Conservation (phyloP, 352 stramenopile genomes). For the Phytophthora chlamydospora region DNA sequence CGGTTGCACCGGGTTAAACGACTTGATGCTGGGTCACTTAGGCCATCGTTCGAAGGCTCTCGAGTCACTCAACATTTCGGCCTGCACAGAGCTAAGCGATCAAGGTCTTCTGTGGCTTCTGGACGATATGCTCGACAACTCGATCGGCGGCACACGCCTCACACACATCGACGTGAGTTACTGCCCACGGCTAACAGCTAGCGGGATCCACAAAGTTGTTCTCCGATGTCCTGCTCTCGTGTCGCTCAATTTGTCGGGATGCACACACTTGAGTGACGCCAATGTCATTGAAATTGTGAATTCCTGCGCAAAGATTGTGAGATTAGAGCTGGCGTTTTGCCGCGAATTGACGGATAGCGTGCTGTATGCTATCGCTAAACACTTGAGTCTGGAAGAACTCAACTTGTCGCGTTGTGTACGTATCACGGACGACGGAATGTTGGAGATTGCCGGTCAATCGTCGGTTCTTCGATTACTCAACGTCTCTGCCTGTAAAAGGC, state of each 20-base stretch:
- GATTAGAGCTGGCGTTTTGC: slow-evolving; percentile 81
- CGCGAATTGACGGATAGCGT: slow-evolving; percentile 82
- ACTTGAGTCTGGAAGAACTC: slow-evolving; percentile 81
- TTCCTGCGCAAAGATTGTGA: slow-evolving; percentile 71
- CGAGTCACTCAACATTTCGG: slow-evolving; percentile 56
- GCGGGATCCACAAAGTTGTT: slow-evolving; percentile 61
- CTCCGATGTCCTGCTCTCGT: slow-evolving; percentile 61
- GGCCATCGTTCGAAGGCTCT: slow-evolving; percentile 61
- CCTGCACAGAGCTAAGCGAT: slow-evolving; percentile 72
- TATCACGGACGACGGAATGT: slow-evolving; percentile 87
- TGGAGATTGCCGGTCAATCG: slow-evolving; percentile 78
- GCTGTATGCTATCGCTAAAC: slow-evolving; percentile 69
- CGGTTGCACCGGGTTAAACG: slow-evolving; percentile 75
- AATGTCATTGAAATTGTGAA: slow-evolving; percentile 76
- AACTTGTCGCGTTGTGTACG: slow-evolving; percentile 72
- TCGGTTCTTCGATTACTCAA: slow-evolving; percentile 71
- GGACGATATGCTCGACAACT: slow-evolving; percentile 73
- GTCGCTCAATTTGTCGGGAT: slow-evolving; percentile 87
- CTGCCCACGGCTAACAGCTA: slow-evolving; percentile 69
- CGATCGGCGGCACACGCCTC: slow-evolving; percentile 47
- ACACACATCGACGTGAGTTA: slow-evolving; percentile 80
- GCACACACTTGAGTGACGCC: slow-evolving; percentile 68
- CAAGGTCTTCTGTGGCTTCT: slow-evolving; percentile 61
- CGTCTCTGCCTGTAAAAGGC: slow-evolving; percentile 79
- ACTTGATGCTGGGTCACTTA: slow-evolving; percentile 77